Percentiles rank a stretch among this genome's conserved stretches.
phyloP scores from a whole-genome alignment of 768 basidiomycete species.

The Boletus fagicola region DNA sequence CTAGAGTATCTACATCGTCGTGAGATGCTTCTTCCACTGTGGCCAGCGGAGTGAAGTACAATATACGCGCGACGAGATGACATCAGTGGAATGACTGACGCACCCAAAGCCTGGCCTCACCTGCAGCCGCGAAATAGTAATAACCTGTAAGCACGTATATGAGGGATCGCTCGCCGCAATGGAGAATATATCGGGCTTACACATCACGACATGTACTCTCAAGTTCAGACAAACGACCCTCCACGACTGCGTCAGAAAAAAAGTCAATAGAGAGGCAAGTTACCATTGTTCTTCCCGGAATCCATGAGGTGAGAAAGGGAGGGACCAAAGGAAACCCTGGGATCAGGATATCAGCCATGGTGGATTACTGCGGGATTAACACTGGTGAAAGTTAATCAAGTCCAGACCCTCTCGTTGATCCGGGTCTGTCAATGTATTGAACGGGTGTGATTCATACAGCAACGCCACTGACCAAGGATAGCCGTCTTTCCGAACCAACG shows the following conservation, averaged over 20 bases:
- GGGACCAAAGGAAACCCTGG: conserved; percentile 40
- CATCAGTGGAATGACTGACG: not conserved
- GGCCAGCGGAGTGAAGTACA: not conserved
- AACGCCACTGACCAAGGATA: not conserved
- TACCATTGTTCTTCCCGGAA: conserved; percentile 22
- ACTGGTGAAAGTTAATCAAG: not conserved
- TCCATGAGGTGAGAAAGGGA: conserved; percentile 52
- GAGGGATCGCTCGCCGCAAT: not conserved
- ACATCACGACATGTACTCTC: conserved; percentile 96
- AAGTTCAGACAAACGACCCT: conserved; percentile 42
- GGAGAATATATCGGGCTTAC: conserved; percentile 44
- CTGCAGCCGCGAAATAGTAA: conserved; percentile 95
- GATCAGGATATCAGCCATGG: conserved; percentile 8
- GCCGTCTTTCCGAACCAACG: too few relatives aligned
- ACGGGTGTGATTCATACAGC: not conserved
- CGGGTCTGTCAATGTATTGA: too few relatives aligned
- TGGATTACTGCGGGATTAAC: not conserved
- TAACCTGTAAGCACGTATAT: conserved; percentile 59
- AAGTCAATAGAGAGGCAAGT: not conserved
- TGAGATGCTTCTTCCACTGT: conserved; percentile 32
- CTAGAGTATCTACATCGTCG: conserved; percentile 27
- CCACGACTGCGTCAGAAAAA: conserved; percentile 68
- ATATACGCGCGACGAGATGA: conserved; percentile 1
- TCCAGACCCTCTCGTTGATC: not conserved
- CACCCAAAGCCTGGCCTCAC: conserved; percentile 35